These are phyloP conservation scores for Termitomyces sp. DNA, from an alignment of 768 basidiomycete species.

Conservation along the genomic window DNA sequence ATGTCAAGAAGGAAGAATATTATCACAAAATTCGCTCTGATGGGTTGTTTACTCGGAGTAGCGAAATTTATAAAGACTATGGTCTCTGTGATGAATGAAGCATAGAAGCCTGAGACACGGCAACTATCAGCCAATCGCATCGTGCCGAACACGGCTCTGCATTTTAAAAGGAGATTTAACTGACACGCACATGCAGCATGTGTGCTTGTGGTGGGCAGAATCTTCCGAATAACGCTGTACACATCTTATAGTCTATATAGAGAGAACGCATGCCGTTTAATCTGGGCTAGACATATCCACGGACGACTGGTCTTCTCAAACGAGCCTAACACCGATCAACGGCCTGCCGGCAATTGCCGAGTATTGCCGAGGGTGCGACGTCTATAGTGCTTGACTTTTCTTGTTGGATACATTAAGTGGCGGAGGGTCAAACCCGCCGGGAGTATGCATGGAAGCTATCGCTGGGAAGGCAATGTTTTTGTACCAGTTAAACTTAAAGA, in stretches of 20 bases:
- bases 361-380: background rate
- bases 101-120: background rate
- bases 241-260: background rate
- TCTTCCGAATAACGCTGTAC: background rate
- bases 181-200: background rate
- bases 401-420: background rate
- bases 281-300: background rate
- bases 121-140: background rate
- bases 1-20: background rate
- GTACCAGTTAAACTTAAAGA: background rate
- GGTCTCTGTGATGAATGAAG: background rate
- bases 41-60: conserved; percentile 2
- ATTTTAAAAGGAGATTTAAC: background rate
- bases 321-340: background rate
- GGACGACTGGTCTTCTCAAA: background rate
- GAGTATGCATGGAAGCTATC: background rate
- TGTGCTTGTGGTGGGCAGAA: background rate
- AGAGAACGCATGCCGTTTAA: background rate
- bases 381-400: background rate
- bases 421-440: no score
- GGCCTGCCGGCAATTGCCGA: background rate
- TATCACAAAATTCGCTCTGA: background rate
- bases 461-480: no score
- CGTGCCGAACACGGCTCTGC: background rate
- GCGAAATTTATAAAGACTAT: background rate